Percentiles rank a stretch among this genome's conserved stretches.
Evolutionary conservation across 2,329 filamentous ascomycete species (phyloP).

Genomic region (Hypoxylon sp.): DNA sequence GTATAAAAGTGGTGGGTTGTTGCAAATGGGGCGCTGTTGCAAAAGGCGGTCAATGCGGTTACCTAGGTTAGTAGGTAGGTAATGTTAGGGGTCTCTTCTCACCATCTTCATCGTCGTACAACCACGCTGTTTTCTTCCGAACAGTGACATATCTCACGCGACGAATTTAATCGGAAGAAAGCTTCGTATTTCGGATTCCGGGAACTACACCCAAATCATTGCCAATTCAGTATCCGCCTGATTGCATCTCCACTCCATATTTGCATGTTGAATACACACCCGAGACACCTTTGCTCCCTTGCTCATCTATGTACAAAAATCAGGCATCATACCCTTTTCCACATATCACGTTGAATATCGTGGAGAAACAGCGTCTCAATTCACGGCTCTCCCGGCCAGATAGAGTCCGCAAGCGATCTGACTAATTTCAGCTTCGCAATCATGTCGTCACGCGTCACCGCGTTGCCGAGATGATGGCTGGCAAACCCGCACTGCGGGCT

Average conservation of each 20-base stretch:
- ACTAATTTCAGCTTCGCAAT: conserved; percentile 78
- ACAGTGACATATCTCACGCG: background rate
- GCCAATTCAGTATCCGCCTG: conserved; percentile 9
- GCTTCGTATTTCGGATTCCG: conserved; percentile 5
- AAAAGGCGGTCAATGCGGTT: no score
- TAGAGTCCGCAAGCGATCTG: conserved; percentile 75
- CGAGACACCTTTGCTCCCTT: conserved; percentile 22
- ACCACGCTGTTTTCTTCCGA: background rate
- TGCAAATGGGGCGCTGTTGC: no score
- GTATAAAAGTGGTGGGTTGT: no score
- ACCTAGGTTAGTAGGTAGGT: no score
- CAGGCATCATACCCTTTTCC: background rate
- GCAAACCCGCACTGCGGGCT: conserved; percentile 81
- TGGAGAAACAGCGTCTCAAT: background rate
- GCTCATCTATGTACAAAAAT: conserved; percentile 7
- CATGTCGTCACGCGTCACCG: conserved; percentile 76
- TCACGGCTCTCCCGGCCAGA: conserved; percentile 68
- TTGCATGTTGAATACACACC: conserved; percentile 42
- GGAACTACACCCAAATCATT: conserved; percentile 7
- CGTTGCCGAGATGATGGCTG: conserved; percentile 79
- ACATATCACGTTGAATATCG: background rate
- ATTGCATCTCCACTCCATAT: conserved; percentile 18
- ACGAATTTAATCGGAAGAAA: conserved; percentile 3
- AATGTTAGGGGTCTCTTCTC: conserved; percentile 8
- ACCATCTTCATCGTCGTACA: background rate